Base-by-base conservation (phyloP, 2,329 filamentous ascomycete genomes). In the Zasmidium citrigriseum region DNA sequence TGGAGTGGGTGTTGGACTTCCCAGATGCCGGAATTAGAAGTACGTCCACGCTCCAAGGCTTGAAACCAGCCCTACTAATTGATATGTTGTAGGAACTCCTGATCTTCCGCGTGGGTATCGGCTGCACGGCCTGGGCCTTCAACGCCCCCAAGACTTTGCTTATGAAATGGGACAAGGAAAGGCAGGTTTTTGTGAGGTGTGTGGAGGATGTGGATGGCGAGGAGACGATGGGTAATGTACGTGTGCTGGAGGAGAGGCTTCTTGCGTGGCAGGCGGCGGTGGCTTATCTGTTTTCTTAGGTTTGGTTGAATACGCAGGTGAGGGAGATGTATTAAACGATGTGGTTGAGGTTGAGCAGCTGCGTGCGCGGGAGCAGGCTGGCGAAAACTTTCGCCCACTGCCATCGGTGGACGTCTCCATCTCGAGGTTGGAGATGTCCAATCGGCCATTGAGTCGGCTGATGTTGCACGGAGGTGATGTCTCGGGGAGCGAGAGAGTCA, bases 221-320 rank as follows among this genome's bases (percentile, higher is more conserved):
- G 25, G 14, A 51, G 29, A 23, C 16, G 18, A 9, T n/a, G 21
- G 48, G 48, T 41, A 51, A 49, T 49, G 46, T 49, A 25, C 16
- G 46, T 49, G 46, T 22, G 7, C 4, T 49, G 46, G 46, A 25
- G 46, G 20, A 18, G 46, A 49, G 46, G 22, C 34, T 41, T 41
- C 7, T 41, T 2, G 25, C 46, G 22, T 49, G 16, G 46, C 22
- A 49, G 46, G 18, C 16, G 7, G 21, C 25, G 22, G 46, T 25
- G 16, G 48, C 48, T 51, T 51, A 51, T 51, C n/a, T 27, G n/a
- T 51, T 51, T 51, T 51, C 18, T 41, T 41, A 51, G 48, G 48
- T 51, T 18, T 51, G 48, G 48, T 51, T 51, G 25, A 51, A 21
- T 34, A 51, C 48, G 46, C 46, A 49, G 46, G 20, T 41, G 34